Evolutionary conservation across 495 filamentous ascomycete genomes (phyloP).

Genomic region (Acidiella bohemica): DNA sequence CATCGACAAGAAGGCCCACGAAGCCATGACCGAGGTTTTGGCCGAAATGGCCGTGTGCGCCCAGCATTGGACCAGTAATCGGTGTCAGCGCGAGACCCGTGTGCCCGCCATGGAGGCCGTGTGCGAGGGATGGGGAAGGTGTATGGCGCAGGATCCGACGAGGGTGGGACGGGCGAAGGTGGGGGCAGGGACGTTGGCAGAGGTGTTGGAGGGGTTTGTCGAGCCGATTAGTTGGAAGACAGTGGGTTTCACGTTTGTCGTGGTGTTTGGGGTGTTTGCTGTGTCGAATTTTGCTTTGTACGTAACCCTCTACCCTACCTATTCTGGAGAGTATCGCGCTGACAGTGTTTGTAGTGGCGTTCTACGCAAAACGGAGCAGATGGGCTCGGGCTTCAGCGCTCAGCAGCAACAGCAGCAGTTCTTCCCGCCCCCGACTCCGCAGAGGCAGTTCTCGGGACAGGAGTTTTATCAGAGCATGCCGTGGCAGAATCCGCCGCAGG

Average conservation of each 20-base stretch:
- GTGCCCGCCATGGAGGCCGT: slow-evolving; percentile 57
- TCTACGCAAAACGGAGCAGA: slow-evolving; percentile 15
- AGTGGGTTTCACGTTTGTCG: slow-evolving; percentile 43
- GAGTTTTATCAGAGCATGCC: slow-evolving; percentile 8
- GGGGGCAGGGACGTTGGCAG: slow-evolving; percentile 64
- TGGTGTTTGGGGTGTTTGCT: slow-evolving; percentile 42
- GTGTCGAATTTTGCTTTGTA: slow-evolving; percentile 45
- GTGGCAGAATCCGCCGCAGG: slow-evolving; percentile 11
- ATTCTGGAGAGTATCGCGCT: background rate
- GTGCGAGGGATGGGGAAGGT: slow-evolving; percentile 69
- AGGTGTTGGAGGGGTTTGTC: slow-evolving; percentile 62
- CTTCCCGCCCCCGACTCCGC: slow-evolving; percentile 26
- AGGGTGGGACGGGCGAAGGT: slow-evolving; percentile 53
- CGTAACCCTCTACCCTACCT: slow-evolving; percentile 1
- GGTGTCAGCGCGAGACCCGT: slow-evolving; percentile 45
- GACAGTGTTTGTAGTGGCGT: background rate
- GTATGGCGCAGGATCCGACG: slow-evolving; percentile 65
- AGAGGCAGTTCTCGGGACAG: slow-evolving; percentile 24
- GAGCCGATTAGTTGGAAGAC: slow-evolving; percentile 62
- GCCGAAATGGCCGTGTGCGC: slow-evolving; percentile 59
- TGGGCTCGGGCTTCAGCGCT: slow-evolving; percentile 10
- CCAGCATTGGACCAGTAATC: slow-evolving; percentile 56
- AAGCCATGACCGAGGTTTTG: slow-evolving; percentile 48
- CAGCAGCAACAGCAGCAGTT: slow-evolving; percentile 10
- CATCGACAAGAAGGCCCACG: slow-evolving; percentile 54